Evolutionary conservation across 2,329 filamentous ascomycete genomes (phyloP).

Genomic region (Colletotrichum caudatum): DNA sequence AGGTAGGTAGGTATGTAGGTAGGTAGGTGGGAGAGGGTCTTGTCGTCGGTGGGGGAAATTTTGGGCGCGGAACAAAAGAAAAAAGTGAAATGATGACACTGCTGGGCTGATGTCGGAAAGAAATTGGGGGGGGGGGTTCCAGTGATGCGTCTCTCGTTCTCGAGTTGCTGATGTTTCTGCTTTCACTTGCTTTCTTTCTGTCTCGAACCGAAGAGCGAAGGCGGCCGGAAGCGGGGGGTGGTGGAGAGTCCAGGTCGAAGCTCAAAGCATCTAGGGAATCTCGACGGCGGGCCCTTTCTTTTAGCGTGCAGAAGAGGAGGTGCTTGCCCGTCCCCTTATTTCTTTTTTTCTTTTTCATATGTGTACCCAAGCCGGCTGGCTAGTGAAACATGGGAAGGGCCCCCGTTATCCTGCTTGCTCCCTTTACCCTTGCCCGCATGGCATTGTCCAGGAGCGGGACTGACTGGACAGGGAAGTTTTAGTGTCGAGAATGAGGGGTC

Average conservation of each 20-base stretch:
- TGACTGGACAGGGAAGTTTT: conserved; percentile 26
- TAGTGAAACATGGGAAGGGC: conserved; percentile 39
- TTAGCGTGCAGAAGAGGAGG: conserved; percentile 38
- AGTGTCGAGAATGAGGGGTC: conserved; percentile 27
- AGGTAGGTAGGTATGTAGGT: too few relatives aligned
- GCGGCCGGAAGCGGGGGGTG: conserved; percentile 38
- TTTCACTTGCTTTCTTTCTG: conserved; percentile 11
- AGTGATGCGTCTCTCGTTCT: background rate
- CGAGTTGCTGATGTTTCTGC: conserved; percentile 23
- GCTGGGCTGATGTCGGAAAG: conserved; percentile 17
- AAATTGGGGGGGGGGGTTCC: conserved; percentile 12
- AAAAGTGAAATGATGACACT: conserved; percentile 2
- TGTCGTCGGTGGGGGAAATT: background rate
- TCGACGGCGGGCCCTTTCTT: conserved; percentile 40
- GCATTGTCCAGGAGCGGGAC: conserved; percentile 27
- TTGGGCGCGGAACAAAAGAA: background rate
- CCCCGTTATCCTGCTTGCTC: background rate
- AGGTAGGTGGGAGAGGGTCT: background rate
- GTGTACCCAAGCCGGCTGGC: conserved; percentile 33
- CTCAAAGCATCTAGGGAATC: conserved; percentile 37
- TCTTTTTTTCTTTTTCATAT: background rate
- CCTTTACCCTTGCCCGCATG: background rate
- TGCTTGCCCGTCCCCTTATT: conserved; percentile 35
- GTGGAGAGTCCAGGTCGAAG: conserved; percentile 39
- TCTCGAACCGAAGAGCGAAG: conserved; percentile 22